Base-by-base conservation (phyloP, 768 basidiomycete genomes). In the Boletus barrowsii region DNA sequence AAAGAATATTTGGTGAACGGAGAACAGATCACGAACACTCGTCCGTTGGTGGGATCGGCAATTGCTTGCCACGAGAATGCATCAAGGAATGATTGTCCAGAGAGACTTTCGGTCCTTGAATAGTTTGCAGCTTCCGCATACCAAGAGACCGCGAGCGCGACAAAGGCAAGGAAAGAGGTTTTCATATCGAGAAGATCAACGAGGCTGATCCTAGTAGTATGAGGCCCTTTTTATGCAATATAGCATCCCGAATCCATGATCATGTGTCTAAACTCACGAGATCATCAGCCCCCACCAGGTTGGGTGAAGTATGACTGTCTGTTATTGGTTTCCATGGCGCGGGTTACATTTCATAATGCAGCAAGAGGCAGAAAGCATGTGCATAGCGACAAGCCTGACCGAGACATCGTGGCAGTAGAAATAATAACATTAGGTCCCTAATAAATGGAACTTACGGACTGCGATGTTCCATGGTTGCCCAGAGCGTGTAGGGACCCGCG, bases 71-170 rank as follows among this genome's bases (percentile, higher is more conserved):
- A 69, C 9, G 40, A 55, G 49, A 58, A 63, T 39, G 47, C 53
- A 17, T 70, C 58, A 41, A 81, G 73, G 64, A 88, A 87, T 6
- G 69, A 72, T 42, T 67, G 58, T n/a, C 86, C 85, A 10, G 73
- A 69, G 62, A 76, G 71, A 53, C 74, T 82, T 47, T 79, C 77
- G 4, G 64, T 60, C 48, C 75, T 71, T 9, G 58, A 53, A 64
- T 87, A 86, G 0, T 72, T 74, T 10, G 75, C 79, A 30, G 75
- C 76, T 10, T 72, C 62, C 6, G 35, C 51, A 26, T 9, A 48
- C 14, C n/a, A 46, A 17, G 53, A 47, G 41, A 56, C 39, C 7
- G 43, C 54, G 15, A 63, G 52, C 18, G 42, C 36, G 26, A 61
- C 33, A 13, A 56, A 54, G n/a, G 46, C 20, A 35, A 56, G 24